Evolutionary conservation across 2,329 filamentous ascomycete species (phyloP).

Genomic region (Dactylellina drechsleri): DNA sequence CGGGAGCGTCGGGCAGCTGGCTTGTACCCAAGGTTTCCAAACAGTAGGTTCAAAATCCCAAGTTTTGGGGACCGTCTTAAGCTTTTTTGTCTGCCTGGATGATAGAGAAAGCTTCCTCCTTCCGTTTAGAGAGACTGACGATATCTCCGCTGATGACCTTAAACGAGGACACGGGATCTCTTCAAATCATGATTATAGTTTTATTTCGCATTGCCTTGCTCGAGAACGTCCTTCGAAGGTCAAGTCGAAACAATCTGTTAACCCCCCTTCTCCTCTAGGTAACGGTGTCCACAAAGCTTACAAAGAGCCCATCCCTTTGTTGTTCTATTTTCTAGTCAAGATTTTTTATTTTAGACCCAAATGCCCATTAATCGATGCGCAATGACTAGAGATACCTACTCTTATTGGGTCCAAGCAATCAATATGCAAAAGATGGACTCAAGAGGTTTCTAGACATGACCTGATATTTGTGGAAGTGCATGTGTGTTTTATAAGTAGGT

Average conservation of each 20-base stretch:
- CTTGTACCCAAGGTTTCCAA: constrained; percentile 40
- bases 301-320: background rate
- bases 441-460: background rate
- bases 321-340: background rate
- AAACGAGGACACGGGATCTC: constrained; percentile 52
- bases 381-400: background rate
- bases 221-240: constrained; percentile 1
- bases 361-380: background rate
- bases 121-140: constrained; percentile 52
- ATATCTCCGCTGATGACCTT: constrained; percentile 50
- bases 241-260: no score
- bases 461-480: constrained; percentile 6
- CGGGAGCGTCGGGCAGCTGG: constrained; percentile 52
- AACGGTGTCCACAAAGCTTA: constrained; percentile 3
- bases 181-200: constrained; percentile 39
- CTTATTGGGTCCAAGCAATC: constrained; percentile 18
- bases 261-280: constrained; percentile 27
- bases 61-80: constrained; percentile 50
- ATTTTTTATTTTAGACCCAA: background rate
- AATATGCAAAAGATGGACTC: no score
- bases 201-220: constrained; percentile 4
- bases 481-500: constrained; percentile 52
- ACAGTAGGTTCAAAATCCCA: constrained; percentile 49
- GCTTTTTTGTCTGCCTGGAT: constrained; percentile 54
- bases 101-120: constrained; percentile 53